These are phyloP conservation scores for Salicornia ramosissima DNA, from an alignment of 148 eudicot genomes.

Conservation along the genomic window DNA sequence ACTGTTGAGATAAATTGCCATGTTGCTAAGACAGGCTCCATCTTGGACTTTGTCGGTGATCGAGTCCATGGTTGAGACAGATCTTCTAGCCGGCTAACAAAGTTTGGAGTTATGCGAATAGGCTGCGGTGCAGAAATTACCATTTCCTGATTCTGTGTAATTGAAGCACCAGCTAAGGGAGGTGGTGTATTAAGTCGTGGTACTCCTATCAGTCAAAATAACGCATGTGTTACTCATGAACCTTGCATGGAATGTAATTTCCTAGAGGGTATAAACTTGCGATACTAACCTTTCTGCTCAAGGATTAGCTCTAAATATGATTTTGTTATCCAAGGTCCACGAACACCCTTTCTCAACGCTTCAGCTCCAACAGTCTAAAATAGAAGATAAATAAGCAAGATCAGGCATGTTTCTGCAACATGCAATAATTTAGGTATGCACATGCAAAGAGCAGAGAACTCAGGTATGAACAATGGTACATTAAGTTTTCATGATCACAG, in stretches of 20 bases:
- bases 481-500: neutral
- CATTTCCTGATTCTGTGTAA: constrained; percentile 48
- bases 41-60: constrained; percentile 89
- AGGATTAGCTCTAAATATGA: constrained; percentile 95
- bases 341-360: constrained; percentile 65
- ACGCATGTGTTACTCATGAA: neutral
- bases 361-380: constrained; percentile 79
- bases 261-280: constrained; percentile 5
- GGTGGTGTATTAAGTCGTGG: constrained; percentile 98
- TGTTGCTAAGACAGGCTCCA: constrained; percentile 84
- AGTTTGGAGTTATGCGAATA: constrained; percentile 69
- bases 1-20: constrained; percentile 81
- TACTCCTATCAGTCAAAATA: constrained; percentile 50
- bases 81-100: constrained; percentile 80
- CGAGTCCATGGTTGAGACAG: constrained; percentile 99
- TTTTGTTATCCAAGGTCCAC: constrained; percentile 94
- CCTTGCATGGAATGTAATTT: neutral
- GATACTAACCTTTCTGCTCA: constrained; percentile 68
- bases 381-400: constrained; percentile 18
- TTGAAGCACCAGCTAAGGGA: constrained; percentile 44
- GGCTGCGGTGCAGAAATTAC: constrained; percentile 77
- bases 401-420: neutral
- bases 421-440: neutral
- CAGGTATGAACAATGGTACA: neutral
- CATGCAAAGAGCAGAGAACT: neutral